Evolutionary conservation across 257 asterid species (phyloP), one percentile per base, ranked within the genome.

Genomic region (Solanum ossicruentum): DNA sequence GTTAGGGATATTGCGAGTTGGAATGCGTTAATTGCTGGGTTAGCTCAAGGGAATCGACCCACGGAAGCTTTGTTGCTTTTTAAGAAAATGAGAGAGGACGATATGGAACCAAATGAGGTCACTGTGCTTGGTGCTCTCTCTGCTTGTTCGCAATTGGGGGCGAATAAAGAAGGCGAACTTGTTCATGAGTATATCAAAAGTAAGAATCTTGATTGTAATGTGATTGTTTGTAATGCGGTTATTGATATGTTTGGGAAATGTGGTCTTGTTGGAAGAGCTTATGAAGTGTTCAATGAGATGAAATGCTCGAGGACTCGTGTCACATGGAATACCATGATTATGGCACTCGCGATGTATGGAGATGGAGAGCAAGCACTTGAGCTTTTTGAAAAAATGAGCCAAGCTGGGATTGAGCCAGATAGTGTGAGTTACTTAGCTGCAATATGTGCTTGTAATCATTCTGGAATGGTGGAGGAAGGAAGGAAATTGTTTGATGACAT

Each of bases 391-490:
- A 67, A n/a, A 23, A 91, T 94, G 92, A 61, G 39, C 26, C 52
- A 54, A 54, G 90, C 83, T 10, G 86, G 87, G 80, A 85, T 58
- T 32, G 89, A 72, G 49, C 93, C 96, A 1, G 98, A 97, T 51
- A 84, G 87, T 0, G 94, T 94, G 81, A 95, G 94, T 67, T 97
- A 93, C 72, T 81, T 97, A 57, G 93, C 96, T 2, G 98, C 91
- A 9, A 52, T 97, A 39, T 95, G 98, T 15, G 98, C 99, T 1
- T 95, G 99, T 81, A 97, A 95, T 86, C 99, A 97, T 61, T 90
- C 98, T 1, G 99, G 99, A 54, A 88, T 95, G 96, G 99, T 97
- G 89, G 97, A 94, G 10, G 95, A 95, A 83, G 99, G 98, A 70
- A 83, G 92, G 89, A 88, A 84, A 51, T 87, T 95, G 81, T 95